A percentile compares a stretch with the other conserved stretches of the same genome.
Evolutionary conservation across 257 asterid species (phyloP).

Genomic region (Forsythia suspensa): DNA sequence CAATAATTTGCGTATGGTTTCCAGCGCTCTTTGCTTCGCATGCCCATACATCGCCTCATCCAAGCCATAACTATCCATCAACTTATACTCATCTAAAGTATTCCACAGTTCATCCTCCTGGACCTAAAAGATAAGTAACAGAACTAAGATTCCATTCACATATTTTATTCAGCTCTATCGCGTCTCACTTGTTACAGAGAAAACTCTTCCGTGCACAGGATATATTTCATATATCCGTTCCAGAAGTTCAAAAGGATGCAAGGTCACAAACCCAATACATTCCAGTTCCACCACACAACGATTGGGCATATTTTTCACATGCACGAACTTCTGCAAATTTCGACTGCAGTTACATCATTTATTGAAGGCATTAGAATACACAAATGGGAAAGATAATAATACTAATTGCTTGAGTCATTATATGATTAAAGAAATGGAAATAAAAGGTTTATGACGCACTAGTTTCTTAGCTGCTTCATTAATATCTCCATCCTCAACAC

Average conservation of each 20-base stretch:
- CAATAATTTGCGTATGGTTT: conserved; percentile 42
- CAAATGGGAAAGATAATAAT: conserved; percentile 1
- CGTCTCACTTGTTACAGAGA: conserved; percentile 10
- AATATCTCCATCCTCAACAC: conserved; percentile 74
- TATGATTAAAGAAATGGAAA: conserved; percentile 1
- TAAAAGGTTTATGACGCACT: conserved; percentile 37
- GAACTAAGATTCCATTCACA: background rate
- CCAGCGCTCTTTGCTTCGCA: conserved; percentile 65
- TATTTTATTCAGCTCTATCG: conserved; percentile 4
- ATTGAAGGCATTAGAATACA: conserved; percentile 22
- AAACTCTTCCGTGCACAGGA: conserved; percentile 1
- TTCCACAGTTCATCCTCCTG: conserved; percentile 56
- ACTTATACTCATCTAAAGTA: conserved; percentile 39
- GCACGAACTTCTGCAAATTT: conserved; percentile 55
- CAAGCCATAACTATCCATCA: conserved; percentile 38
- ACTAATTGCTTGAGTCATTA: background rate
- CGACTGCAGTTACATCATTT: conserved; percentile 58
- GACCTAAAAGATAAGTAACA: conserved; percentile 42
- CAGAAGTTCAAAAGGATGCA: conserved; percentile 16
- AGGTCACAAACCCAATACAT: conserved; percentile 64
- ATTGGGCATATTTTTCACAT: conserved; percentile 70
- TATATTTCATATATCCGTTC: conserved; percentile 1
- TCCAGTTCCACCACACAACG: conserved; percentile 69
- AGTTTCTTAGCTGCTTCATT: conserved; percentile 57
- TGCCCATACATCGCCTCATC: conserved; percentile 43